Percentiles rank a stretch among this genome's conserved stretches.
phyloP scores from a whole-genome alignment of 2,329 filamentous ascomycete genomes.

The Curvularia lunata region DNA sequence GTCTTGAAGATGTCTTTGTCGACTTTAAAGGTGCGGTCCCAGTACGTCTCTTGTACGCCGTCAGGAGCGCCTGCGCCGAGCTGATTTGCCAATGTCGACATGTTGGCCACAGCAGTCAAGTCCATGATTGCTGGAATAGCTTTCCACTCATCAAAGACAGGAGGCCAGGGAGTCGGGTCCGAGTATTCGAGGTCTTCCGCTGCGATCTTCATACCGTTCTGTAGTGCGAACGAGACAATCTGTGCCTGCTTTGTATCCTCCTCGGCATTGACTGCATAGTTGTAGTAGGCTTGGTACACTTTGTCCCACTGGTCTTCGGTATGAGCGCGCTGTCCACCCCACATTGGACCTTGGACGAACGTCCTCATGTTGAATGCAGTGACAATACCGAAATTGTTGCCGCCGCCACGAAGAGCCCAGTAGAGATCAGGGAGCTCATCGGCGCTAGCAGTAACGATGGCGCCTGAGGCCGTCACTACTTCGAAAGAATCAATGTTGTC shows the following conservation, averaged over 20 bases:
- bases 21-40: conserved; percentile 36
- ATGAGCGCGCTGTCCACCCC: conserved; percentile 31
- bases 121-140: conserved; percentile 36
- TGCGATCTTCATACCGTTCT: conserved; percentile 26
- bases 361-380: conserved; percentile 35
- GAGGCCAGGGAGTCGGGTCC: conserved; percentile 28
- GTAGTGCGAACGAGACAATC: conserved; percentile 30
- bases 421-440: conserved; percentile 48
- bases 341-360: conserved; percentile 36
- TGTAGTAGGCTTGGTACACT: conserved; percentile 27
- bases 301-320: conserved; percentile 26
- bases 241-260: conserved; percentile 27
- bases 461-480: conserved; percentile 30
- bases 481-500: conserved; percentile 47
- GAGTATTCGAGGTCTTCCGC: conserved; percentile 34
- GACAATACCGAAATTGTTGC: conserved; percentile 46
- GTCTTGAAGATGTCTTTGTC: conserved; percentile 28
- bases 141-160: conserved; percentile 36
- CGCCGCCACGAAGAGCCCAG: conserved; percentile 46
- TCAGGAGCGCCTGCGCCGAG: conserved; percentile 23
- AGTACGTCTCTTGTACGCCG: conserved; percentile 36
- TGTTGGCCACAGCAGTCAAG: conserved; percentile 29
- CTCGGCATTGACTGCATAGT: conserved; percentile 22
- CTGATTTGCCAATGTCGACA: conserved; percentile 29
- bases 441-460: conserved; percentile 22